Evolutionary conservation across 1,284 basidiomycete species (phyloP), one percentile per base, ranked within the genome.

Genomic region (Microstroma glucosiphilum): DNA sequence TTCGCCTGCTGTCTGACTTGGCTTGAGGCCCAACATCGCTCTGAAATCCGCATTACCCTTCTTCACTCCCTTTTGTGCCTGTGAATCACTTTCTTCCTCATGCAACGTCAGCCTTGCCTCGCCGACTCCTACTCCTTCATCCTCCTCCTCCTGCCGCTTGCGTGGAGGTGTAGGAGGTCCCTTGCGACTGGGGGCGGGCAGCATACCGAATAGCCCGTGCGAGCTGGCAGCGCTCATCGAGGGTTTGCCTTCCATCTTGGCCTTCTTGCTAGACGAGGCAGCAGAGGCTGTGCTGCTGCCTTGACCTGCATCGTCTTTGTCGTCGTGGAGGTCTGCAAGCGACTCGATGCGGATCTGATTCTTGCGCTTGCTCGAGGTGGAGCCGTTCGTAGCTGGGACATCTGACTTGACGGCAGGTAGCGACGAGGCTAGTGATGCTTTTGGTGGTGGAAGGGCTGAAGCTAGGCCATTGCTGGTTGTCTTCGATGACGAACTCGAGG

Each of bases 21-120:
- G 69, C 42, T 72, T 68, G 46, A 78, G 69, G 6, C 76, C 76
- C 0, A 78, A 70, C 76, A 78, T 78, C n/a, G 75, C 75, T 30
- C 76, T 67, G 58, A 78, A 78, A 23, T 71, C 76, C 26, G 72
- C 70, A 43, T 78, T 78, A 13, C 62, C 71, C 58, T 76, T 77
- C 8, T 60, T 61, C 9, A 9, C 30, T 37, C 30, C 30, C 23
- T 71, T 67, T 2, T 61, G 64, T 6, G 4, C 21, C 46, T 40
- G 40, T 23, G 40, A 6, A n/a, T 40, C 51, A 2, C 17, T 55
- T 26, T 59, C 62, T 6, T 17, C 15, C 43, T 48, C 43, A 6
- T 12, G 43, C 15, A 48, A n/a, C 17, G 21, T 48, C 43, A 48
- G 21, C 6, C 17, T 17, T n/a, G 43, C 43, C 43, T n/a, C 21